phyloP scores from a whole-genome alignment of 2,329 filamentous ascomycete genomes.

The Dothidotthia symphoricarpi region DNA sequence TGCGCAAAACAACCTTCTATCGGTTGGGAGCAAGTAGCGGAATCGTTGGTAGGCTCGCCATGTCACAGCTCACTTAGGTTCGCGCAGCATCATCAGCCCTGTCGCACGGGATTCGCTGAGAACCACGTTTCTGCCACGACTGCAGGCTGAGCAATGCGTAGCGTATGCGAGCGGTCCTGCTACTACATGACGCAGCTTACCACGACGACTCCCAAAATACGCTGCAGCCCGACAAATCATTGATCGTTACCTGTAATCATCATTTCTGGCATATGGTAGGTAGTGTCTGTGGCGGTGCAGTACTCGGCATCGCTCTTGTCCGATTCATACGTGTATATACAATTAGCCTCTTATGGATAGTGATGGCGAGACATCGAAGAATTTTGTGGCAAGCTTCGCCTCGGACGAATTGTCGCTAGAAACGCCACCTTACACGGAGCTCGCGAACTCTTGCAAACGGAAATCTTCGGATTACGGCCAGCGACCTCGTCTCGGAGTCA shows the following conservation, averaged over 20 bases:
- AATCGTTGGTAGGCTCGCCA: constrained; percentile 7
- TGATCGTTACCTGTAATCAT: constrained; percentile 11
- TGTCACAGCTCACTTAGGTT: constrained; percentile 29
- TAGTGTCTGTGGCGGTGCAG: constrained; percentile 34
- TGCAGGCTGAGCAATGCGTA: constrained; percentile 27
- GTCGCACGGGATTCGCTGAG: constrained; percentile 26
- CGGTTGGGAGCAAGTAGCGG: neutral
- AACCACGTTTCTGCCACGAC: constrained; percentile 36
- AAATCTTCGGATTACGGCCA: constrained; percentile 3
- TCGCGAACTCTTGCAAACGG: constrained; percentile 1
- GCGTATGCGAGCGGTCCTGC: constrained; percentile 31
- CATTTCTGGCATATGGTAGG: constrained; percentile 12
- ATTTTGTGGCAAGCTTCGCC: constrained; percentile 4
- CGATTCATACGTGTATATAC: neutral
- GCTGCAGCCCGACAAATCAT: constrained; percentile 23
- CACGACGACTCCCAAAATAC: constrained; percentile 27
- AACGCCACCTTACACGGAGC: neutral
- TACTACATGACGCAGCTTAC: constrained; percentile 25
- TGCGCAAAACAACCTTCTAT: neutral
- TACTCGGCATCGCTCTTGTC: neutral
- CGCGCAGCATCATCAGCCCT: constrained; percentile 30
- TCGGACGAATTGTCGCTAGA: constrained; percentile 10
- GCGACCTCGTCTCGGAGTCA: neutral
- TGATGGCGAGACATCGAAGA: neutral
- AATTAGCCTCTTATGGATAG: neutral